Conservation (phyloP, 2,329 filamentous ascomycete genomes). For the Zalaria sp. region DNA sequence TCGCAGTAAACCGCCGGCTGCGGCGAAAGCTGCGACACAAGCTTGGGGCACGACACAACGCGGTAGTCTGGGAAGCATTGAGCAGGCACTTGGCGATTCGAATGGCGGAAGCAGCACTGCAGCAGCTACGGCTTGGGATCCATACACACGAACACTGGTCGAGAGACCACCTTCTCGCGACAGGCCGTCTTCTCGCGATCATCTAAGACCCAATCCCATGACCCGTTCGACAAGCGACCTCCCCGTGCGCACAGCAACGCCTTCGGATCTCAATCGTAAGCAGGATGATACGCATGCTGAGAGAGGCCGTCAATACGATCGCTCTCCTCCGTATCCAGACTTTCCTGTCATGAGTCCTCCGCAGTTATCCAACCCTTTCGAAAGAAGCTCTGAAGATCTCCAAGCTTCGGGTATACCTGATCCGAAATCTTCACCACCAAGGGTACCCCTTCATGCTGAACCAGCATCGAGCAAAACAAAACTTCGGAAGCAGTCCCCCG, state of each 20-base stretch:
- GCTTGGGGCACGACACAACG: slow-evolving; percentile 36
- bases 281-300: neutral
- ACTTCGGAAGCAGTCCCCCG: slow-evolving; percentile 5
- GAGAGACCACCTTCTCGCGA: slow-evolving; percentile 5
- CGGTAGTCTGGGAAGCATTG: slow-evolving; percentile 8
- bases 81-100: slow-evolving; percentile 5
- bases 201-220: neutral
- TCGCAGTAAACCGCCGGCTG: slow-evolving; percentile 36
- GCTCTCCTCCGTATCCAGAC: slow-evolving; percentile 15
- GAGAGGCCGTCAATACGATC: neutral
- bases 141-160: slow-evolving; percentile 18
- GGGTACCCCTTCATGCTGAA: no score
- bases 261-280: slow-evolving; percentile 11
- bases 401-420: slow-evolving; percentile 2
- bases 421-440: neutral
- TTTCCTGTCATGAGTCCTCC: slow-evolving; percentile 12
- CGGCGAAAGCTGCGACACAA: slow-evolving; percentile 48
- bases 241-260: slow-evolving; percentile 15
- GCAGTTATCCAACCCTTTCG: slow-evolving; percentile 1
- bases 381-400: slow-evolving; percentile 1
- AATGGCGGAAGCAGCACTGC: slow-evolving; percentile 1
- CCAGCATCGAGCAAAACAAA: slow-evolving; percentile 1
- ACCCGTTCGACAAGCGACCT: neutral
- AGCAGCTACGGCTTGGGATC: slow-evolving; percentile 15
- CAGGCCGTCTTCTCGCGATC: neutral